Evolutionary conservation across 495 filamentous ascomycete species (phyloP).

Genomic region (Trichoderma parareesei): DNA sequence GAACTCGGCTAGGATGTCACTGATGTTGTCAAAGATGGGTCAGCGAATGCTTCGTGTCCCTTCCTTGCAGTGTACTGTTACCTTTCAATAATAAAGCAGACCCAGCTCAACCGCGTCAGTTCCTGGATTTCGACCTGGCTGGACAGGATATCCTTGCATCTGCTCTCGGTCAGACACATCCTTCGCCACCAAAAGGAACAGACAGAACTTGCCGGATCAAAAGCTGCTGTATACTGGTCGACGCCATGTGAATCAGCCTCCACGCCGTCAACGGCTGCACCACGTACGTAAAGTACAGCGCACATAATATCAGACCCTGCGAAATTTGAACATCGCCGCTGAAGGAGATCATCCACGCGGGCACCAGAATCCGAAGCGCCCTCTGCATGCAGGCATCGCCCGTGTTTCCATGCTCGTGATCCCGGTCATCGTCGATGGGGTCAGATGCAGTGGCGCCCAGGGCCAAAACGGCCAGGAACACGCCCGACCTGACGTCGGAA

Average conservation of each 20-base stretch:
- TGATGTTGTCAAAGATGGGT: not conserved
- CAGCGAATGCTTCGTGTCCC: not conserved
- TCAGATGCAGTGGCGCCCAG: not conserved
- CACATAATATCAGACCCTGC: not conserved
- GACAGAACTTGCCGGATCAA: not conserved
- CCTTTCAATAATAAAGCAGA: slow-evolving; percentile 6
- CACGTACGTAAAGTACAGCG: slow-evolving; percentile 5
- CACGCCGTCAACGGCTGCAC: slow-evolving; percentile 9
- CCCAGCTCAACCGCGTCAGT: slow-evolving; percentile 2
- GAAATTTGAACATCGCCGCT: not conserved
- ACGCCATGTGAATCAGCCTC: slow-evolving; percentile 4
- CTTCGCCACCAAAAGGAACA: not conserved
- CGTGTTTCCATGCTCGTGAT: not conserved
- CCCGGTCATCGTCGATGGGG: not conserved
- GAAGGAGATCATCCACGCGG: not conserved
- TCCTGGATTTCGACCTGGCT: slow-evolving; percentile 1
- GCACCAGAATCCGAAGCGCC: not conserved
- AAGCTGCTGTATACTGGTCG: slow-evolving; percentile 7
- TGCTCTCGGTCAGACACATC: slow-evolving; percentile 1
- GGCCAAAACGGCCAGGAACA: not conserved
- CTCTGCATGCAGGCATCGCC: not conserved
- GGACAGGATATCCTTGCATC: slow-evolving; percentile 1
- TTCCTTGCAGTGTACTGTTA: not conserved
- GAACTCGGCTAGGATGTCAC: slow-evolving; percentile 6
- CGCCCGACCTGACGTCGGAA: not conserved